phyloP scores from a whole-genome alignment of 805 yeast genomes.

The Candida mattraensis region DNA sequence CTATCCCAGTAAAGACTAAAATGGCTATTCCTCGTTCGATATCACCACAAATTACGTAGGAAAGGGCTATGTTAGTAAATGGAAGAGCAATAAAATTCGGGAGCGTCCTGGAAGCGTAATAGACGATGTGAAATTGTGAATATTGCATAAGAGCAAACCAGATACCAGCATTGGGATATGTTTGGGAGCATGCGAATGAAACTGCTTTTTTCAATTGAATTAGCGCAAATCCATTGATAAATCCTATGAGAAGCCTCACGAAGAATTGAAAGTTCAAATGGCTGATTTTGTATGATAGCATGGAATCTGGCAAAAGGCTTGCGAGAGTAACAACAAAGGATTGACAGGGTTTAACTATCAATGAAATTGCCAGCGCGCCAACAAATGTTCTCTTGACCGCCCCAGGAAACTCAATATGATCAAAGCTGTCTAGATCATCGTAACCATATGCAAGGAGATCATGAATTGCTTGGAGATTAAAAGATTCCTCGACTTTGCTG shows the following conservation, averaged over 20 bases:
- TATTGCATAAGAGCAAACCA: slow-evolving; percentile 63
- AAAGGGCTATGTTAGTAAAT: slow-evolving; percentile 55
- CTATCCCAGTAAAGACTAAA: slow-evolving; percentile 60
- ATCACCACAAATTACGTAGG: slow-evolving; percentile 50
- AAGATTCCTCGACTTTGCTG: slow-evolving; percentile 94
- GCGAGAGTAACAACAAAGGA: slow-evolving; percentile 1
- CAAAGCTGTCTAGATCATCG: slow-evolving; percentile 49
- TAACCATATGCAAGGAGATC: slow-evolving; percentile 71
- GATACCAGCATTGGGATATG: slow-evolving; percentile 35
- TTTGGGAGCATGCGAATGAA: slow-evolving; percentile 22
- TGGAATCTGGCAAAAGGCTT: slow-evolving; percentile 4
- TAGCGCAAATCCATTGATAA: slow-evolving; percentile 56
- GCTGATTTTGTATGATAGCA: slow-evolving; percentile 23
- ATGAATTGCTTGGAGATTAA: slow-evolving; percentile 85
- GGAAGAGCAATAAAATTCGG: slow-evolving; percentile 91
- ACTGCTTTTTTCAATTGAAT: slow-evolving; percentile 48
- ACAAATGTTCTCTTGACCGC: slow-evolving; percentile 84
- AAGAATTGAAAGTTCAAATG: slow-evolving; percentile 53
- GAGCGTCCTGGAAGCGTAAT: slow-evolving; percentile 77
- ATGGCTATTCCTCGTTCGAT: slow-evolving; percentile 47
- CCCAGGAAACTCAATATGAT: slow-evolving; percentile 82
- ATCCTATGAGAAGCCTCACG: slow-evolving; percentile 61
- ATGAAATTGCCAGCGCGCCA: slow-evolving; percentile 61
- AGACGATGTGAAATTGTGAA: slow-evolving; percentile 77
- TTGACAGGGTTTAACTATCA: slow-evolving; percentile 40